Evolutionary conservation across 768 basidiomycete species (phyloP).

Genomic region (Tylopilus rubrobrunneus): DNA sequence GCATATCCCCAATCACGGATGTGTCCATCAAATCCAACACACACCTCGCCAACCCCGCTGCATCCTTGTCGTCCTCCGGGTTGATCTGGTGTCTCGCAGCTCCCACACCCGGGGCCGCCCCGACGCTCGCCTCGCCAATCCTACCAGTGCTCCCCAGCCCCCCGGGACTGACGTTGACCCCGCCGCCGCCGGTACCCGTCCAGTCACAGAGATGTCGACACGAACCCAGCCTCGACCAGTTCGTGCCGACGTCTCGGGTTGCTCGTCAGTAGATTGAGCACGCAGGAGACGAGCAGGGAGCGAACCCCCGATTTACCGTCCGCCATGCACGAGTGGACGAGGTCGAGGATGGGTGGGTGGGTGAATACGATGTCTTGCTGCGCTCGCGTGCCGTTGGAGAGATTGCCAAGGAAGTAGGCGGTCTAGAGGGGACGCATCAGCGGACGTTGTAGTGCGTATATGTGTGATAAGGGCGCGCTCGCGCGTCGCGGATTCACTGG

Average conservation of each 20-base stretch:
- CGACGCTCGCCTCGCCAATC: slow-evolving; percentile 1
- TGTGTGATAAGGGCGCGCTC: slow-evolving; percentile 36
- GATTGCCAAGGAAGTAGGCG: slow-evolving; percentile 60
- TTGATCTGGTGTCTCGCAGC: slow-evolving; percentile 32
- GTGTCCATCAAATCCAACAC: slow-evolving; percentile 50
- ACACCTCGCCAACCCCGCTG: slow-evolving; percentile 50
- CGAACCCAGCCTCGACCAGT: slow-evolving; percentile 43
- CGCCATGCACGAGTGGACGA: slow-evolving; percentile 56
- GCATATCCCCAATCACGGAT: slow-evolving; percentile 21
- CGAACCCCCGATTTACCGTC: slow-evolving; percentile 57
- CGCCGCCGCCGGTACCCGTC: slow-evolving; percentile 16
- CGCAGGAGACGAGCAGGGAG: slow-evolving; percentile 55
- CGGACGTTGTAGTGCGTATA: background rate
- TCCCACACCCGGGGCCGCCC: slow-evolving; percentile 2
- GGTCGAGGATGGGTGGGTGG: slow-evolving; percentile 47
- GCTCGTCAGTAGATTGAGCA: slow-evolving; percentile 51
- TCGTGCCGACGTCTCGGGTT: slow-evolving; percentile 36
- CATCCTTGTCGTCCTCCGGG: slow-evolving; percentile 59
- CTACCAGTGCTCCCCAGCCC: slow-evolving; percentile 21
- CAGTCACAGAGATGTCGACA: slow-evolving; percentile 41
- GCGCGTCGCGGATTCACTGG: slow-evolving; percentile 50
- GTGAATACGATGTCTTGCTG: slow-evolving; percentile 53
- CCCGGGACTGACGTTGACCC: slow-evolving; percentile 25
- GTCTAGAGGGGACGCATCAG: slow-evolving; percentile 35
- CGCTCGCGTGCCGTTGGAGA: slow-evolving; percentile 54